Evolutionary conservation across 73 alveolate species (phyloP), one percentile per base, ranked within the genome.

Genomic region (Diophrys appendiculata): DNA sequence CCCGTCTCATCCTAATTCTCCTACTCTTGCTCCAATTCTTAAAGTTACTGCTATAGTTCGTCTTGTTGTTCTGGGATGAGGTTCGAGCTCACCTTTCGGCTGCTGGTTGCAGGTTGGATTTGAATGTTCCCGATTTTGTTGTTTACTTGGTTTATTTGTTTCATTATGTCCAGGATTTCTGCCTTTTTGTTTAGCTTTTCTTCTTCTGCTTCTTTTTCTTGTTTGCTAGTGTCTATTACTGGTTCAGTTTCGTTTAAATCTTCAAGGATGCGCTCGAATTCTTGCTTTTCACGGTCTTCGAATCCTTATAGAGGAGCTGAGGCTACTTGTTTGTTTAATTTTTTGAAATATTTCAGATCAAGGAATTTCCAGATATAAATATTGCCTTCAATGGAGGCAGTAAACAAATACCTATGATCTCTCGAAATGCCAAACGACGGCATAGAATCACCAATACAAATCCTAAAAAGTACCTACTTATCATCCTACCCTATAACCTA

Each of bases 331-430:
- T 5, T 5, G 18, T 5, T 18, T 43, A 18, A 5, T 43, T 18
- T 43, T 18, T 43, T 43, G 18, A 43, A 43, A 18, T 43, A 43
- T 43, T 43, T 43, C 5, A 43, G 68, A 35, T 84, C 88, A 23
- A 80, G 79, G 2, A 93, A 52, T 72, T 86, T 87, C 96, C 98
- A 93, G 0, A 93, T 69, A 34, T 82, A 90, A 18, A 93, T 90
- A 33, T 86, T 69, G 68, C 98, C 98, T 28, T 90, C 96, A 56
- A 81, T 33, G 2, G 90, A 60, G 18, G 94, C 77, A 0, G 94
- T 90, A 13, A 93, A 82, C 2, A 93, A 65, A 31, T 88, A 84
- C 68, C 78, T 93, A 33, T 76, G 77, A 76, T 93, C 90, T 22
- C 84, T 64, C 54, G 93, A 67, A 55, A 93, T 87, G 26, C 95